A percentile compares a stretch with the other conserved stretches of the same genome.
These are phyloP conservation scores for Fusarium domesticum DNA, from an alignment of 2,329 filamentous ascomycete species.

Conservation along the genomic window DNA sequence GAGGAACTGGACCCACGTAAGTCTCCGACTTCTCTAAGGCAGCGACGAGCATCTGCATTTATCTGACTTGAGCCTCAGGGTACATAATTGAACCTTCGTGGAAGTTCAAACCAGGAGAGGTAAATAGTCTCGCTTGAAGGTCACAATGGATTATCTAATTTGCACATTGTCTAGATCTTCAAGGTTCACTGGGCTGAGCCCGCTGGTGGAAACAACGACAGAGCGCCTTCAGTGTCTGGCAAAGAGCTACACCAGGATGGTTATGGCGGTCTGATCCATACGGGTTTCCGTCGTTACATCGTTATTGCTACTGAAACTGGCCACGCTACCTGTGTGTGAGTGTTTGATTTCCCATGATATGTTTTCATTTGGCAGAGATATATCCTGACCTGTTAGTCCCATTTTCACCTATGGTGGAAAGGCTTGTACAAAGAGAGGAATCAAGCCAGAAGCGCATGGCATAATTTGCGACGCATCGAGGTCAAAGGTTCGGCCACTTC, in stretches of 20 bases:
- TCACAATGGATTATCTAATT: not conserved
- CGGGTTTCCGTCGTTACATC: constrained; percentile 54
- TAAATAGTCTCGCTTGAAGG: constrained; percentile 12
- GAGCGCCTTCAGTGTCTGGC: constrained; percentile 33
- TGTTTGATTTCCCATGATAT: not conserved
- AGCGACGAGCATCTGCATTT: not conserved
- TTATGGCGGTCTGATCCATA: constrained; percentile 41
- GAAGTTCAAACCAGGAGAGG: constrained; percentile 42
- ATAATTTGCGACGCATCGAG: constrained; percentile 42
- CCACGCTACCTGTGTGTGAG: constrained; percentile 57
- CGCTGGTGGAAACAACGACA: constrained; percentile 35
- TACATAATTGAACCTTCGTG: constrained; percentile 40
- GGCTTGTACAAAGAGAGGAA: constrained; percentile 52
- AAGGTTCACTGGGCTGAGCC: constrained; percentile 56
- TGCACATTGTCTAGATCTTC: constrained; percentile 43
- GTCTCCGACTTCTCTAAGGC: constrained; percentile 7
- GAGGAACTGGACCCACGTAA: constrained; percentile 37
- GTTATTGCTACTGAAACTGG: constrained; percentile 51
- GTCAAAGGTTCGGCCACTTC: constrained; percentile 34
- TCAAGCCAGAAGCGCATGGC: constrained; percentile 52
- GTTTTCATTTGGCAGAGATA: not conserved
- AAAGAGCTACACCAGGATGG: constrained; percentile 35
- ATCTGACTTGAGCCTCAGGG: constrained; percentile 28
- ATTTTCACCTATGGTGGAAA: constrained; percentile 54
- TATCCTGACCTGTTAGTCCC: constrained; percentile 39